Base-by-base conservation (phyloP, 345 rosid species). In the Acer campestre region DNA sequence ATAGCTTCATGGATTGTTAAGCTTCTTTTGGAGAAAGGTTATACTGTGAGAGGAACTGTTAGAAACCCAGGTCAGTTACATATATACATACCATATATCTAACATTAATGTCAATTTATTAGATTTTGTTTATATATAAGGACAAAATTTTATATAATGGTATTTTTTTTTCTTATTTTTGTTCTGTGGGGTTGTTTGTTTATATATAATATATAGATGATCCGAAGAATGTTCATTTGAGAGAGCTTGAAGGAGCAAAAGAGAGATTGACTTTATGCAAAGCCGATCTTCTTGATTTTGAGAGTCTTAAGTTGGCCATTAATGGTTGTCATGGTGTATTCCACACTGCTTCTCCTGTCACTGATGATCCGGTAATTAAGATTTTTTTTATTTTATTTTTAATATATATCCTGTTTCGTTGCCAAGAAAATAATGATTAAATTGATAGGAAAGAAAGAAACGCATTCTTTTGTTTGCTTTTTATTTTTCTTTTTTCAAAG, bases 1-100 rank as follows among this genome's bases (percentile, higher is more conserved):
- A 96, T 96, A 68, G 99, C 97, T 48, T 96, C 99, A 14, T 96
- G 99, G 99, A 87, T 92, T 8, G 98, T 96, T 67, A 96, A 94
- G 75, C 86, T 91, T 20, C 94, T 94, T 20, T 81, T 96, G 4
- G 95, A 96, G 49, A 85, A 79, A 70, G 99, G 98, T 66, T 96
- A 96, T 84, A 68, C 88, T 38, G 97, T 96, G 9, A 85, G 81
- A 82, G 99, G 99, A 79, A 94, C 99, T 40, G 89, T 89, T 64
- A 82, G 99, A 53, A 96, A 94, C 80, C 97, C 98, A 70, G 97
- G 97, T 93, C 11, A 59, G 63, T 9, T 17, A 18, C 7, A 13
- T 13, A 49, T 18, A 18, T 56, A 18, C 7, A 42, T 42, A 42
- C 46, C 2, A 42, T 9, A 42, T 42, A 42, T 42, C 49, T 9